Percentiles rank a stretch among this genome's conserved stretches.
These are phyloP conservation scores for Climacium dendroides DNA, from an alignment of 225 moss, liverwort and hornwort species.

Conservation along the genomic window DNA sequence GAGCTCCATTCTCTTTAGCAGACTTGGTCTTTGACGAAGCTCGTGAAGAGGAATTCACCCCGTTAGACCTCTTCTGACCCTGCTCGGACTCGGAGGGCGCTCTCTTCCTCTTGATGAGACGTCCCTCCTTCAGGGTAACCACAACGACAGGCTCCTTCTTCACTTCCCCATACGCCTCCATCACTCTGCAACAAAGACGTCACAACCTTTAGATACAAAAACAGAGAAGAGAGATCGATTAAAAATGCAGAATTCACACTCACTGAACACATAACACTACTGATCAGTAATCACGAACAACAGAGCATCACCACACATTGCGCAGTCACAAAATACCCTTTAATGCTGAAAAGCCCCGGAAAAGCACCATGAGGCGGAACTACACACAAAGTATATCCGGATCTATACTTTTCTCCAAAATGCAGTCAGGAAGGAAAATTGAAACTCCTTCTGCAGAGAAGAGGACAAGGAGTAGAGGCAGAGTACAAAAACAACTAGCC, in stretches of 20 bases:
- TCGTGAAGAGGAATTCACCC: neutral
- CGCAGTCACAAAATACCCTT: neutral
- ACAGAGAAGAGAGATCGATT: neutral
- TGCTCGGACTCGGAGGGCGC: conserved; percentile 9
- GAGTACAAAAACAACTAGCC: neutral
- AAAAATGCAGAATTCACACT: neutral
- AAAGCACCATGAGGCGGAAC: neutral
- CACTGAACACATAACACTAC: neutral
- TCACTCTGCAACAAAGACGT: neutral
- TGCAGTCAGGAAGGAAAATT: neutral
- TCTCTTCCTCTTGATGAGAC: conserved; percentile 23
- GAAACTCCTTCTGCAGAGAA: neutral
- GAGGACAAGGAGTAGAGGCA: neutral
- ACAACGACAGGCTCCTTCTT: conserved; percentile 17
- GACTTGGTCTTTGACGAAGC: neutral
- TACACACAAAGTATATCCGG: neutral
- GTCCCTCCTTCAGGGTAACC: conserved; percentile 1
- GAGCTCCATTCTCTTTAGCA: neutral
- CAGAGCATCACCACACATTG: neutral
- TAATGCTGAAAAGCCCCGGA: neutral
- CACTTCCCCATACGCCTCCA: conserved; percentile 30
- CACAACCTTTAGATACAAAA: neutral
- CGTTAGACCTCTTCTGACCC: conserved; percentile 8
- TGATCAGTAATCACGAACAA: neutral
- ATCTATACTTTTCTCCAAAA: neutral